Evolutionary conservation across 768 basidiomycete genomes (phyloP), one percentile per base, ranked within the genome.

Genomic region (Tricholoma sp.): DNA sequence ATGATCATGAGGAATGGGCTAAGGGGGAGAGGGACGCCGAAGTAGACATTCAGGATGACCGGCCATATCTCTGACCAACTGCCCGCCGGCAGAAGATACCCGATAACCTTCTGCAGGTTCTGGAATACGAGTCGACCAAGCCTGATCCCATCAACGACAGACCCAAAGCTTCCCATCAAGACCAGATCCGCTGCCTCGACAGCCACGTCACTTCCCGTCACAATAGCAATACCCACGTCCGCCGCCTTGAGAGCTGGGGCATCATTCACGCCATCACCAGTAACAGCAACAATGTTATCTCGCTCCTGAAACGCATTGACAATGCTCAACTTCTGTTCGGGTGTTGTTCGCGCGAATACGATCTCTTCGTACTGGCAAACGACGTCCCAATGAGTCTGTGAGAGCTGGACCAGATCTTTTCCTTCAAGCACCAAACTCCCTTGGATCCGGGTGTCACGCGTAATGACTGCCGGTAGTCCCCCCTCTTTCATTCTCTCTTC

Each of bases 91-190:
- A 78, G 72, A 8, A 79, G 63, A 56, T 77, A 75, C n/a, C 75
- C 59, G 15, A 75, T 74, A 41, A 78, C 67, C 73, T 82, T 77
- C 76, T 80, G 76, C 54, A 85, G 61, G 60, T 85, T 85, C 61
- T 83, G 80, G 57, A 84, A 84, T 0, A 82, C 78, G 39, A 81
- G 66, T 36, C 83, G 79, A 51, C 84, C 84, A 66, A 83, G 78
- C 60, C 82, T 74, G 57, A 85, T 80, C 1, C 80, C 84, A 53
- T 77, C 73, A 4, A 77, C 76, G 59, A 86, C 84, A 8, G 82
- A 81, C 5, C 79, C 72, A 59, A 85, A 81, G 67, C 83, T 78
- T 75, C 45, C 80, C 63, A 83, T 79, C 49, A 82, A 73, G 48
- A 84, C 68, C 1, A 33, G 63, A 70, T 73, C 68, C 68, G 80